Evolutionary conservation across 1,139 yeast species (phyloP).

Genomic region (Geotrichum klebahnii): DNA sequence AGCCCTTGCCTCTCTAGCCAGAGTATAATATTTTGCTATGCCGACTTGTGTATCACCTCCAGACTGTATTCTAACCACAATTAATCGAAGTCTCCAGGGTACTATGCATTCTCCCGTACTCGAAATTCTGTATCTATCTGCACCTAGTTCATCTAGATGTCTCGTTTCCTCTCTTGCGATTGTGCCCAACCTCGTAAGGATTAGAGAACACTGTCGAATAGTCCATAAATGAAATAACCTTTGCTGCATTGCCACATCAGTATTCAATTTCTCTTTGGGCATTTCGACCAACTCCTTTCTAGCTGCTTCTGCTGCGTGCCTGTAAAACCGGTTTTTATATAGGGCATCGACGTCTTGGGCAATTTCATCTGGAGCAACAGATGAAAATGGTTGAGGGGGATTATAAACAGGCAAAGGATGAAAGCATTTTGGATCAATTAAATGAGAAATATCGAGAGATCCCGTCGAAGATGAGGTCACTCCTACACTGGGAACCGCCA

Average conservation of each 20-base stretch:
- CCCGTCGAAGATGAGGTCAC: neutral
- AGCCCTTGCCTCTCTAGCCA: slow-evolving; percentile 34
- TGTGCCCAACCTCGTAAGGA: slow-evolving; percentile 26
- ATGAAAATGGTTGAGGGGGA: slow-evolving; percentile 28
- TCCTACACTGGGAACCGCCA: neutral
- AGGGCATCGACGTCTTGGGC: slow-evolving; percentile 24
- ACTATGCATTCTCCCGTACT: slow-evolving; percentile 30
- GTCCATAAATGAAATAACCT: slow-evolving; percentile 29
- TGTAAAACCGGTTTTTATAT: slow-evolving; percentile 25
- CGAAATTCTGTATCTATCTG: slow-evolving; percentile 27
- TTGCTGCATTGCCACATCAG: slow-evolving; percentile 1
- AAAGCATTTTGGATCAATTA: slow-evolving; percentile 28
- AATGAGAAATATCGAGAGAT: slow-evolving; percentile 22
- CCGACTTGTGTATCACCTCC: slow-evolving; percentile 33
- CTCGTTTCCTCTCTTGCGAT: slow-evolving; percentile 31
- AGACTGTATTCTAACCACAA: slow-evolving; percentile 30
- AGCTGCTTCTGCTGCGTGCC: slow-evolving; percentile 30
- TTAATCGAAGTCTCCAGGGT: slow-evolving; percentile 35
- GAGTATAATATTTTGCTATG: slow-evolving; percentile 29
- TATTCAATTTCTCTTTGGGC: slow-evolving; percentile 8
- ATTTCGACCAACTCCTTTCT: slow-evolving; percentile 23
- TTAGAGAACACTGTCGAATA: slow-evolving; percentile 27
- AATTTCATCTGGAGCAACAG: slow-evolving; percentile 24
- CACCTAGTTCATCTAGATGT: slow-evolving; percentile 29
- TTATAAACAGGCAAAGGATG: slow-evolving; percentile 27